Evolutionary conservation across 1,139 yeast genomes (phyloP).

Genomic region (Zygosaccharomyces sapae): DNA sequence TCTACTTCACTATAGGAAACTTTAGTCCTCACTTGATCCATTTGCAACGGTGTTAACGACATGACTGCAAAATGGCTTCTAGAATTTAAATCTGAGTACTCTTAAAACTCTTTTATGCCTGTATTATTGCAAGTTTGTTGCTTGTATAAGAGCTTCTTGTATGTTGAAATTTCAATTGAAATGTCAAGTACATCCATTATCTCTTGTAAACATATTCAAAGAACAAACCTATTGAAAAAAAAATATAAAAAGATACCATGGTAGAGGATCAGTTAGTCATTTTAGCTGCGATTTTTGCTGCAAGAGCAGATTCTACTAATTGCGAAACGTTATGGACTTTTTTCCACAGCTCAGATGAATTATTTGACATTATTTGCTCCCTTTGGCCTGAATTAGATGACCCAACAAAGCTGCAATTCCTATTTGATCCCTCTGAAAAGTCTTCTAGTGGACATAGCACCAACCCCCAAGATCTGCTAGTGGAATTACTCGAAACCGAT

Average conservation of each 20-base stretch:
- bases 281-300: slow-evolving; percentile 25
- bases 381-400: slow-evolving; percentile 35
- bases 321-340: slow-evolving; percentile 13
- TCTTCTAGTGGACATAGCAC: slow-evolving; percentile 1
- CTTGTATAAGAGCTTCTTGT: background rate
- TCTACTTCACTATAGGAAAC: slow-evolving; percentile 29
- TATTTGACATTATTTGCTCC: slow-evolving; percentile 24
- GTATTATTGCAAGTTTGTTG: background rate
- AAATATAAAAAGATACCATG: slow-evolving; percentile 16
- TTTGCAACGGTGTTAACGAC: slow-evolving; percentile 17
- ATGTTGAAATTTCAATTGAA: background rate
- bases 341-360: slow-evolving; percentile 13
- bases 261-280: slow-evolving; percentile 25
- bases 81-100: background rate
- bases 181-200: background rate
- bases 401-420: slow-evolving; percentile 22
- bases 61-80: slow-evolving; percentile 5
- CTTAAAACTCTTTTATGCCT: background rate
- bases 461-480: slow-evolving; percentile 14
- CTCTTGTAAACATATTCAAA: background rate
- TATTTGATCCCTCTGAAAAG: slow-evolving; percentile 11
- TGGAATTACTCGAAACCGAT: slow-evolving; percentile 21
- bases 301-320: slow-evolving; percentile 20
- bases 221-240: background rate
- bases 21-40: slow-evolving; percentile 23